These are phyloP conservation scores for Escovopsis sp. DNA, from an alignment of 2,329 filamentous ascomycete genomes.

Conservation along the genomic window DNA sequence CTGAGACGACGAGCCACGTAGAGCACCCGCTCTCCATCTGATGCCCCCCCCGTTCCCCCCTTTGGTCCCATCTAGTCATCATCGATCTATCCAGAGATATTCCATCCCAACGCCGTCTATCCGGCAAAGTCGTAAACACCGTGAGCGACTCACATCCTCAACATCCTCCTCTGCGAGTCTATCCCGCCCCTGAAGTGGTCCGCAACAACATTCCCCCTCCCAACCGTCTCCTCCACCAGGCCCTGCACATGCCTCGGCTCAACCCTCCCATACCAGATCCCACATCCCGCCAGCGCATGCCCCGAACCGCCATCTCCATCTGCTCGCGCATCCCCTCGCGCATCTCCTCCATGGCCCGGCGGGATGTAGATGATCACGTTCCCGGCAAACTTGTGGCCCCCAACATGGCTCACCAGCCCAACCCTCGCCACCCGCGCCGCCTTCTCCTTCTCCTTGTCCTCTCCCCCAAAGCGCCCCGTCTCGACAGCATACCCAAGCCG, in stretches of 20 bases:
- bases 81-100: too few species aligned
- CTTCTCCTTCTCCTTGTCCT: slow-evolving; percentile 4
- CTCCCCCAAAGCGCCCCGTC: slow-evolving; percentile 10
- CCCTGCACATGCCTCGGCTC: slow-evolving; percentile 64
- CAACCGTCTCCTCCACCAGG: slow-evolving; percentile 55
- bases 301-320: slow-evolving; percentile 21
- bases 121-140: too few species aligned
- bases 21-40: too few species aligned
- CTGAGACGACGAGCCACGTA: too few species aligned
- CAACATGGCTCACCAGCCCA: slow-evolving; percentile 63
- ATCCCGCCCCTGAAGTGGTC: slow-evolving; percentile 63
- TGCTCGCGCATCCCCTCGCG: too few species aligned
- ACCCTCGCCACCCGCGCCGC: slow-evolving; percentile 36
- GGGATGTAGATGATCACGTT: slow-evolving; percentile 75
- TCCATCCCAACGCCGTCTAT: too few species aligned
- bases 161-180: slow-evolving; percentile 35
- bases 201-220: slow-evolving; percentile 49
- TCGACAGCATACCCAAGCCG: slow-evolving; percentile 32
- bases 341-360: slow-evolving; percentile 19
- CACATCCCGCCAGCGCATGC: slow-evolving; percentile 52
- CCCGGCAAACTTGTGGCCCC: slow-evolving; percentile 74
- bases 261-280: slow-evolving; percentile 72
- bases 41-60: too few species aligned
- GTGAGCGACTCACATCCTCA: slow-evolving; percentile 23
- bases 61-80: too few species aligned